A percentile compares a stretch with the other conserved stretches of the same genome.
phyloP scores from a whole-genome alignment of 2,329 filamentous ascomycete species.

The Penicillium freii region DNA sequence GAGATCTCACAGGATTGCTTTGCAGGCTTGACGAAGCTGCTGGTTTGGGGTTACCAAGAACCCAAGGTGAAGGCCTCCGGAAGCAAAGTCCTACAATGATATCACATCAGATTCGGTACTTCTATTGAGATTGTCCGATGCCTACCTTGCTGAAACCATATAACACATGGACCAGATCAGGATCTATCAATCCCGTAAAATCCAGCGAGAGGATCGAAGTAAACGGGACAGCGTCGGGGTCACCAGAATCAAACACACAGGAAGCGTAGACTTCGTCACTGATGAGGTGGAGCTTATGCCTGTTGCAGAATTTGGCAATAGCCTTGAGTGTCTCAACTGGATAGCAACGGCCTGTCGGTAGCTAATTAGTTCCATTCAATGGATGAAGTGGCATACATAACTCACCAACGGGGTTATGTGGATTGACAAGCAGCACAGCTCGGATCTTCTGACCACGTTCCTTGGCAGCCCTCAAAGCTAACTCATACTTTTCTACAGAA shows the following conservation, averaged over 20 bases:
- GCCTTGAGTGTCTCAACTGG: constrained; percentile 41
- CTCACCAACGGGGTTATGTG: constrained; percentile 46
- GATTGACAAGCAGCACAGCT: constrained; percentile 46
- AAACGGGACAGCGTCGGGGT: constrained; percentile 39
- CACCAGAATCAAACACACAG: constrained; percentile 48
- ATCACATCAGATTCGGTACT: constrained; percentile 38
- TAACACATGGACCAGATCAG: constrained; percentile 51
- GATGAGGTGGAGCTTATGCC: constrained; percentile 52
- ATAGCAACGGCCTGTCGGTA: constrained; percentile 45
- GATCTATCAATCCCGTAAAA: constrained; percentile 46
- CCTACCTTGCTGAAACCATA: constrained; percentile 43
- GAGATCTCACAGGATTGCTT: constrained; percentile 25
- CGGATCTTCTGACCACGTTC: constrained; percentile 36
- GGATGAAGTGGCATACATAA: background rate
- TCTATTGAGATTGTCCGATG: too few relatives aligned
- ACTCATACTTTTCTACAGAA: constrained; percentile 39
- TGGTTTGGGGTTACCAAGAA: constrained; percentile 29
- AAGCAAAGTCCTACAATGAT: constrained; percentile 29
- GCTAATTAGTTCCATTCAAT: background rate
- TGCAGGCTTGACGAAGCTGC: constrained; percentile 28
- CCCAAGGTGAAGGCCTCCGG: constrained; percentile 31
- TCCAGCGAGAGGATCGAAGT: constrained; percentile 48
- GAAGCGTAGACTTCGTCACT: constrained; percentile 59
- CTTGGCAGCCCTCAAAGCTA: constrained; percentile 34
- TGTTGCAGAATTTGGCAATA: constrained; percentile 52